Evolutionary conservation across 345 rosid genomes (phyloP).

Genomic region (Diplotaxis tenuifolia): DNA sequence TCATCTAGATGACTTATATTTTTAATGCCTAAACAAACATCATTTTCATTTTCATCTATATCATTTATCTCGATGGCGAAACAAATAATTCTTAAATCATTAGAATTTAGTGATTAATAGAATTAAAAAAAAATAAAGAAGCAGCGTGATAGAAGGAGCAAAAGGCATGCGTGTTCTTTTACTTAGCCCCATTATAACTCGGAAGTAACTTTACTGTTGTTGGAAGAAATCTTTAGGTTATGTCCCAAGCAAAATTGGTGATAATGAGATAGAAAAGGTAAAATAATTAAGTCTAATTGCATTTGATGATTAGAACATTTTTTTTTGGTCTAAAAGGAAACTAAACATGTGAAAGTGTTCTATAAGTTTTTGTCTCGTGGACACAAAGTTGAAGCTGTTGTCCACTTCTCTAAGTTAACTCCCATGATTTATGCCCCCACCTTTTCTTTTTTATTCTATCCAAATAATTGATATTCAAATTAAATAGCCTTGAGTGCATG

Average conservation of each 20-base stretch:
- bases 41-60: no score
- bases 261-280: background rate
- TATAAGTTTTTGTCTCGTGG: conserved; percentile 21
- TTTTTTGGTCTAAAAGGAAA: conserved; percentile 26
- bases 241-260: conserved; percentile 30
- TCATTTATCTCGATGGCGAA: no score
- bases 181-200: conserved; percentile 24
- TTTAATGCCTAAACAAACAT: no score
- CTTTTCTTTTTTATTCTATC: background rate
- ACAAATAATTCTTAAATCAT: no score
- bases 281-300: conserved; percentile 22
- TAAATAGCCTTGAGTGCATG: conserved; percentile 14
- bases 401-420: conserved; percentile 32
- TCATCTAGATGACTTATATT: no score
- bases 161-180: conserved; percentile 34
- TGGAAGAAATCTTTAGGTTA: conserved; percentile 28
- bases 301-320: conserved; percentile 23
- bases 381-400: conserved; percentile 36
- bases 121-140: background rate
- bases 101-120: background rate
- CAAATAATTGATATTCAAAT: conserved; percentile 8
- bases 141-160: background rate
- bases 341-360: conserved; percentile 31
- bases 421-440: conserved; percentile 19
- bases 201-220: conserved; percentile 34